phyloP scores from a whole-genome alignment of 129 eudicot genomes.

The Chrysanthemum seticuspe region DNA sequence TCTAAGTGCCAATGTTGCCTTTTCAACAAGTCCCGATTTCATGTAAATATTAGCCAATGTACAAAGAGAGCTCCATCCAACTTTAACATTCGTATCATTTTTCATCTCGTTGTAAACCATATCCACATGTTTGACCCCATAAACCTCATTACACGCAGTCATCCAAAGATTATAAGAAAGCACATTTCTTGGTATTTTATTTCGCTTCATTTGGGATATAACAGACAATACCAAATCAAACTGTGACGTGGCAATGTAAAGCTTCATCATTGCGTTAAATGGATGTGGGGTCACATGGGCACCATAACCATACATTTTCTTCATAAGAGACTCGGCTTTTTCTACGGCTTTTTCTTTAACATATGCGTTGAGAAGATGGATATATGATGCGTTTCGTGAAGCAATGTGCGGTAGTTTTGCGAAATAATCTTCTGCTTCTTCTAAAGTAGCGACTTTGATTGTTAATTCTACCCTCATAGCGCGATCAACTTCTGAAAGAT shows the following conservation, averaged over 20 bases:
- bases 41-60: constrained; percentile 57
- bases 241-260: constrained; percentile 51
- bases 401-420: constrained; percentile 35
- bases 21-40: constrained; percentile 38
- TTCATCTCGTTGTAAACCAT: constrained; percentile 49
- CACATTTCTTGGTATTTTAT: constrained; percentile 45
- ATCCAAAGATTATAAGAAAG: constrained; percentile 76
- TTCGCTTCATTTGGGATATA: constrained; percentile 48
- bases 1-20: constrained; percentile 40
- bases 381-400: constrained; percentile 46
- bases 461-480: constrained; percentile 46
- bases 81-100: constrained; percentile 35
- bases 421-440: constrained; percentile 55
- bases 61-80: constrained; percentile 67
- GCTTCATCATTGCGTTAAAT: constrained; percentile 65
- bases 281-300: constrained; percentile 49
- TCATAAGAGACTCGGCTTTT: constrained; percentile 64
- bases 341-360: constrained; percentile 40
- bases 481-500: constrained; percentile 41
- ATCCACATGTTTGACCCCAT: constrained; percentile 39
- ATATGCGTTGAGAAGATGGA: constrained; percentile 54
- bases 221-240: constrained; percentile 40
- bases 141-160: constrained; percentile 44
- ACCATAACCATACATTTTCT: constrained; percentile 38
- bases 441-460: constrained; percentile 31